phyloP scores from a whole-genome alignment of 768 basidiomycete genomes.

The Pleurotus tuoliensis region DNA sequence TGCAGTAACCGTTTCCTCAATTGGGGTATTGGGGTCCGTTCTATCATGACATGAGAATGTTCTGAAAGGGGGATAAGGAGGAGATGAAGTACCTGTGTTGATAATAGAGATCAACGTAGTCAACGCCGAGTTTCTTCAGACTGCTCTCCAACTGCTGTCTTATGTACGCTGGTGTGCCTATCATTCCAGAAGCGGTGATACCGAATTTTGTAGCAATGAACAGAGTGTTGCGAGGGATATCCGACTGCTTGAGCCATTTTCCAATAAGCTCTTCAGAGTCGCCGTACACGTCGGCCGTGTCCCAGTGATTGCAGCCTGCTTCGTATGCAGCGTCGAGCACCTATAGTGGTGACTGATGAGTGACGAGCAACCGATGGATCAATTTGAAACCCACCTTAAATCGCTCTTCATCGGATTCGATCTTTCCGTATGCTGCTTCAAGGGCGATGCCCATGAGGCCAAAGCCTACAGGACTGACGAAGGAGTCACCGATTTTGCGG shows the following conservation, averaged over 20 bases:
- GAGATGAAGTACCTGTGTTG: conserved; percentile 25
- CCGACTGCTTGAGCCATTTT: conserved; percentile 13
- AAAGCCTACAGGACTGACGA: conserved; percentile 42
- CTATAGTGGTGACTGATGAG: conserved; percentile 12
- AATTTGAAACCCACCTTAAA: conserved; percentile 40
- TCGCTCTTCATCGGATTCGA: conserved; percentile 49
- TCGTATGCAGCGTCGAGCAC: conserved; percentile 38
- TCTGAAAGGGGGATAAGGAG: background rate
- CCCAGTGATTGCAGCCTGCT: conserved; percentile 42
- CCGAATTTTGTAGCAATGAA: conserved; percentile 58
- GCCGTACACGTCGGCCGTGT: conserved; percentile 43
- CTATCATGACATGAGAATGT: conserved; percentile 1
- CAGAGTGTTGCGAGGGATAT: background rate
- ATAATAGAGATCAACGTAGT: conserved; percentile 36
- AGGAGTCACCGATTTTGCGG: conserved; percentile 32
- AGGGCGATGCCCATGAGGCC: conserved; percentile 48
- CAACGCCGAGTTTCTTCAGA: conserved; percentile 27
- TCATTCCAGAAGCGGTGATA: conserved; percentile 15
- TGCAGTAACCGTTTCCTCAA: conserved; percentile 28
- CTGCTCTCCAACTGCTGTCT: conserved; percentile 29
- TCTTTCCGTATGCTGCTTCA: conserved; percentile 25
- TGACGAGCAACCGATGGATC: background rate
- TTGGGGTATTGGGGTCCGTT: conserved; percentile 21
- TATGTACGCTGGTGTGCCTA: conserved; percentile 35
- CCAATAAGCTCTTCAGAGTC: conserved; percentile 37